Evolutionary conservation across 2,329 filamentous ascomycete species (phyloP), one percentile per base, ranked within the genome.

Genomic region (Pseudogymnoascus pannorum): DNA sequence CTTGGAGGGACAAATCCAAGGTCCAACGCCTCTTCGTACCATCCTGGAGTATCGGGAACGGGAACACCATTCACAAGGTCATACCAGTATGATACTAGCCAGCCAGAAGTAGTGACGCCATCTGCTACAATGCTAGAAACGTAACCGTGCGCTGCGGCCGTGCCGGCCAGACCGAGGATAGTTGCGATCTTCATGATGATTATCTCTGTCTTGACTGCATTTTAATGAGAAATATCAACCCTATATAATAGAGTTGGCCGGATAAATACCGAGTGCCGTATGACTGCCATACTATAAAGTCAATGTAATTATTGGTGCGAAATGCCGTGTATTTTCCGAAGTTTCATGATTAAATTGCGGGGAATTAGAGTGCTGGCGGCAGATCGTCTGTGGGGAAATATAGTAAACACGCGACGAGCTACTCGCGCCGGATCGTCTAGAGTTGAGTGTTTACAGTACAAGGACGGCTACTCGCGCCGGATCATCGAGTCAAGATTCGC

Each of bases 1-100:
- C 70, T 67, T 1, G 77, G 77, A 14, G 76, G 71, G 62, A 86
- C 74, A 69, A 78, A 85, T 29, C 82, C 82, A 65, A 80, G 76
- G 68, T 84, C 81, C 1, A 71, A 67, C 36, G 78, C 77, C 5
- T 75, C 70, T 51, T 77, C 79, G 14, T 75, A 76, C 84, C 85
- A 87, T 64, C 78, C 85, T 59, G 83, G 79, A 22, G 48, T 54
- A 16, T 18, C 26, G 11, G 48, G 48, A 54, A 54, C 11, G n/a
- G 48, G 48, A 31, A 54, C 26, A 54, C 26, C 26, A 14, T 54
- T 54, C 26, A 54, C 48, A 4, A 31, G 4, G 26, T 54, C 48
- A 20, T 54, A 54, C n/a, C 16, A 54, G 48, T 54, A 54, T 24
- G 48, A 54, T 24, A 54, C 16, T 14, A 31, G 48, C 48, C 48